Percentiles rank a stretch among this genome's conserved stretches.
Conservation (phyloP, 2,329 filamentous ascomycete genomes). For the Phyllosticta ampelicida region DNA sequence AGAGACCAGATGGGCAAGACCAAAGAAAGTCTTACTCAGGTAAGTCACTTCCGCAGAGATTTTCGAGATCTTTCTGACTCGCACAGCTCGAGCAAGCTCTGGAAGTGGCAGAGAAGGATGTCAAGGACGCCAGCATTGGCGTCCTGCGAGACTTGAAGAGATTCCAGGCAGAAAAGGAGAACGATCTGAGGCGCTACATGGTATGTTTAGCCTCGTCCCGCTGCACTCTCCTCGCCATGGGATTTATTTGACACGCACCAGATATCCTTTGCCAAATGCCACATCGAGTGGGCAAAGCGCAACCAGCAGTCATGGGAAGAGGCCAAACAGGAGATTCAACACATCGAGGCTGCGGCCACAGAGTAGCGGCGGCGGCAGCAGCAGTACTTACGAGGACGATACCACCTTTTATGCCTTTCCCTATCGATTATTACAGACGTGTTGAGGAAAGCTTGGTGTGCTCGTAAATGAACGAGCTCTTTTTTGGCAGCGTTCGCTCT, state of each 20-base stretch:
- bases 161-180: conserved; percentile 93
- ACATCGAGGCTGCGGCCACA: conserved; percentile 50
- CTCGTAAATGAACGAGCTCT: not conserved
- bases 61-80: not conserved
- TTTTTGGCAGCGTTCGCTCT: not conserved
- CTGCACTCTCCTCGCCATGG: not conserved
- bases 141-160: conserved; percentile 82
- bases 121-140: conserved; percentile 81
- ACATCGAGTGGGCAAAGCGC: conserved; percentile 89
- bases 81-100: conserved; percentile 78
- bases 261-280: conserved; percentile 85
- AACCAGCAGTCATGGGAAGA: conserved; percentile 90
- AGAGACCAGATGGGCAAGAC: conserved; percentile 95
- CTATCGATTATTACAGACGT: not conserved
- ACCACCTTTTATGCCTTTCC: not conserved
- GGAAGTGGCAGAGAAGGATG: conserved; percentile 77
- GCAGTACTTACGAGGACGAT: conserved; percentile 1
- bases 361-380: conserved; percentile 2
- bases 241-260: conserved; percentile 25
- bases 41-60: conserved; percentile 17
- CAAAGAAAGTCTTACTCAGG: conserved; percentile 64
- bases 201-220: conserved; percentile 43
- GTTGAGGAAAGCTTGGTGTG: not conserved
- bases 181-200: conserved; percentile 90
- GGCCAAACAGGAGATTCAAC: conserved; percentile 73